Evolutionary conservation across 2,329 filamentous ascomycete genomes (phyloP), one percentile per base, ranked within the genome.

Genomic region (Sporothrix phasma): DNA sequence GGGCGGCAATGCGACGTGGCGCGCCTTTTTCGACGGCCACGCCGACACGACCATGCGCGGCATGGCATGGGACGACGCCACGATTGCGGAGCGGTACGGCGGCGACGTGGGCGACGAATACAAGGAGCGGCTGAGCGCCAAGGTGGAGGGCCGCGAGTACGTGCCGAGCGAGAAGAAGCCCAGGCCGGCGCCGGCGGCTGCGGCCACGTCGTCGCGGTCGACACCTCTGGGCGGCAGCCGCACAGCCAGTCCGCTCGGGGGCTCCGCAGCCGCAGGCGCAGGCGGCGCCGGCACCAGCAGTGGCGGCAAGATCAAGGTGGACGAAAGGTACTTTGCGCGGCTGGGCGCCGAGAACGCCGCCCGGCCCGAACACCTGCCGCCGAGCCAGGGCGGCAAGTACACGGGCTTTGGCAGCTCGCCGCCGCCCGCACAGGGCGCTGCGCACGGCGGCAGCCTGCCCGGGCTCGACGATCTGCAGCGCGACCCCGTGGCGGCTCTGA

Each of bases 371-470:
- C 80, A 84, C 70, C 70, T 97, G 61, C 88, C 90, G 34, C 94
- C 94, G 0, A 93, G 82, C 66, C 93, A 97, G 74, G 94, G 94
- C 66, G 94, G 94, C 11, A 97, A 96, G 76, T 99, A 91, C 73
- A 82, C 79, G 11, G 94, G 94, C 0, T 99, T 99, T 74, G 94
- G 94, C 41, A 96, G 88, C 73, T 86, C 87, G 59, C 84, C 88
- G 29, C 80, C 80, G 62, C 80, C 84, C 19, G 74, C 79, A 61
- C 26, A 49, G 29, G 15, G 26, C 53, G 74, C 74, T 62, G 74
- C 74, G 47, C 74, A 74, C 60, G 76, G 77, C 13, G 75, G 79
- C 62, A 74, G 75, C 39, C 76, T 89, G 29, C 89, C 89, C 0
- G 85, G 85, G 13, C 78, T 94, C n/a, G 88, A 94, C 63, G 93